Evolutionary conservation across 2,329 filamentous ascomycete species (phyloP), one percentile per base, ranked within the genome.

Genomic region (Aspergillus neotritici): DNA sequence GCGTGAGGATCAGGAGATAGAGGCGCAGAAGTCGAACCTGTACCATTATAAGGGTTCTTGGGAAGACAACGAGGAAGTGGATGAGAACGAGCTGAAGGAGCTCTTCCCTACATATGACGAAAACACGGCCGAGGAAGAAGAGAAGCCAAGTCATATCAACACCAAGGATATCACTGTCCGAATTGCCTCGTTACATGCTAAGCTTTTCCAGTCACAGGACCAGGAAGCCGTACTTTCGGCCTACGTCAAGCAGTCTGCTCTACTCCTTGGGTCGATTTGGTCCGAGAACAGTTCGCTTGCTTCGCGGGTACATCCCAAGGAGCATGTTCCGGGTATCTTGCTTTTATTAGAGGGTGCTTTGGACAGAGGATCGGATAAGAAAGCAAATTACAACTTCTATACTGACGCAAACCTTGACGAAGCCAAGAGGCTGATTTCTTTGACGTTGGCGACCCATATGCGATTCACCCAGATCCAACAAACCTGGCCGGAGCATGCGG

Each of bases 31-130:
- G 49, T 80, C 79, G 4, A 89, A 86, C 49, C 67, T 94, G 31
- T 98, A 94, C 65, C 83, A 82, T 14, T 96, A 93, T 68, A 80
- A 82, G 50, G 91, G 90, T 28, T 83, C 82, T 31, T 70, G 79
- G 31, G 85, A 90, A 48, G 83, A 90, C 37, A 81, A 87, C 51
- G 85, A 94, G 43, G 83, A 86, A 54, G 72, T 79, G 8, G 80
- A 88, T 40, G 78, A 84, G 49, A 78, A 84, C 43, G 86, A 93
- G 50, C 83, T 95, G 51, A 76, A 83, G 14, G 78, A 85, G 50
- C 71, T 97, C 5, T 97, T 97, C 69, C 91, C 91, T 1, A 79
- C 78, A 4, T 94, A 82, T 50, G 82, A 86, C 11, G 75, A 77
- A 1, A 74, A 76, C 1, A 63, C 71, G 2, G 65, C 69, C 2